phyloP scores from a whole-genome alignment of 805 yeast genomes.

The Sugiyamaella boreocaroliniensis region DNA sequence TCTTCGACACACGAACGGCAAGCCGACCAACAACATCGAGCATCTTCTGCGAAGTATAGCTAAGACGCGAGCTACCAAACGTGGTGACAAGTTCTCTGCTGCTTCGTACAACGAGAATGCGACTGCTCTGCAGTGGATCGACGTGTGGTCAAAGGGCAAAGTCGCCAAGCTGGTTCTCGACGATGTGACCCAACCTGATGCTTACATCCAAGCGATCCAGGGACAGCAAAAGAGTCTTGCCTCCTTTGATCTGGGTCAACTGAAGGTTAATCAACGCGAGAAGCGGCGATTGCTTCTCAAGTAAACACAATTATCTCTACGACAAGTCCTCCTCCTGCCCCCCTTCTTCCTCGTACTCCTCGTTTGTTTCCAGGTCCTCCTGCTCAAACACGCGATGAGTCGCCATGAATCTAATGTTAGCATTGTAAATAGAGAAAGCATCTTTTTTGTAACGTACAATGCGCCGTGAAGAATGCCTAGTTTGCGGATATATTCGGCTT shows the following conservation, averaged over 20 bases:
- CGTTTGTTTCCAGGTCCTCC: constrained; percentile 21
- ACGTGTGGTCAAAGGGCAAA: constrained; percentile 54
- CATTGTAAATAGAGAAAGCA: neutral
- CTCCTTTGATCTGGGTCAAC: constrained; percentile 13
- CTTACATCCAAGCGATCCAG: constrained; percentile 11
- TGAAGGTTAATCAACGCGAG: constrained; percentile 6
- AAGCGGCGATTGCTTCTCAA: constrained; percentile 6
- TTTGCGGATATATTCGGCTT: constrained; percentile 45
- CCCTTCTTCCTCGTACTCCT: constrained; percentile 11
- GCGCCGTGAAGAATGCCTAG: constrained; percentile 54
- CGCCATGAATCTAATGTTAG: constrained; percentile 27
- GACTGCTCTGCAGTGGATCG: constrained; percentile 58
- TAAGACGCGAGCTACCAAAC: constrained; percentile 1
- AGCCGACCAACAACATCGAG: constrained; percentile 69
- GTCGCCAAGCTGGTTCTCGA: constrained; percentile 19
- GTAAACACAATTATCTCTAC: neutral
- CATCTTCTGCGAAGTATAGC: constrained; percentile 37
- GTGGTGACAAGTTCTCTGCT: neutral
- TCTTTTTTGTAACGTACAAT: constrained; percentile 30
- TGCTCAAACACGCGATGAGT: constrained; percentile 29
- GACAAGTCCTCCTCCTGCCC: constrained; percentile 6
- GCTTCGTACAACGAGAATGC: constrained; percentile 37
- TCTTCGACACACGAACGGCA: constrained; percentile 36
- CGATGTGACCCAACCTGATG: constrained; percentile 11
- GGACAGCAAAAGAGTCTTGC: constrained; percentile 12